Percentiles rank a stretch among this genome's conserved stretches.
Evolutionary conservation across 495 filamentous ascomycete genomes (phyloP).

Genomic region (Parmelia sp.): DNA sequence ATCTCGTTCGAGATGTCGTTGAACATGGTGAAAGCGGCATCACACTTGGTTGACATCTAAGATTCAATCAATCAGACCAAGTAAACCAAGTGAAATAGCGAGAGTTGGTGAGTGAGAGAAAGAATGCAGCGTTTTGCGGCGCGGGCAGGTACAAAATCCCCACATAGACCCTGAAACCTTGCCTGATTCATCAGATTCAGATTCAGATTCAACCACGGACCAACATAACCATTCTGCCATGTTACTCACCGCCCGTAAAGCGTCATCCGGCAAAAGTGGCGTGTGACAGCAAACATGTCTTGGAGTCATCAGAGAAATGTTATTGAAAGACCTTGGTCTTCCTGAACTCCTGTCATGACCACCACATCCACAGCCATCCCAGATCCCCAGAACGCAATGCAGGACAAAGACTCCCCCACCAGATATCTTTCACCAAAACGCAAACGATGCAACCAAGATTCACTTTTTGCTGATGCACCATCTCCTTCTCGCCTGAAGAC

Average conservation of each 20-base stretch:
- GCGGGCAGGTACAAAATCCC: neutral
- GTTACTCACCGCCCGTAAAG: neutral
- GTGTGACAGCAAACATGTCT: neutral
- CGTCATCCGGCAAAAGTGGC: no score
- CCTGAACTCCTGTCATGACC: neutral
- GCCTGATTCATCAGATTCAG: no score
- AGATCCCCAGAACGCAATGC: conserved; percentile 11
- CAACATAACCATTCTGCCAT: neutral
- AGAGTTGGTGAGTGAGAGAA: neutral
- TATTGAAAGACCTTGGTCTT: neutral
- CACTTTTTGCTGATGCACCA: conserved; percentile 30
- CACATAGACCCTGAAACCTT: conserved; percentile 10
- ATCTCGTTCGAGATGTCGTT: no score
- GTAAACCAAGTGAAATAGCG: neutral
- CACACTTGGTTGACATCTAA: neutral
- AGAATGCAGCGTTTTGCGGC: neutral
- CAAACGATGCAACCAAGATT: conserved; percentile 39
- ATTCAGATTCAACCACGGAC: no score
- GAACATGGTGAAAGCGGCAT: neutral
- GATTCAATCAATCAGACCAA: neutral
- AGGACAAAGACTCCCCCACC: conserved; percentile 1
- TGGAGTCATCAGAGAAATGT: neutral
- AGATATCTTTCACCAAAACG: conserved; percentile 38
- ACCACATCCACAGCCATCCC: neutral
- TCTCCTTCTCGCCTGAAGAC: conserved; percentile 31